These are phyloP conservation scores for Microbotryum silenes-acaulis DNA, from an alignment of 1,284 basidiomycete species.

Conservation along the genomic window DNA sequence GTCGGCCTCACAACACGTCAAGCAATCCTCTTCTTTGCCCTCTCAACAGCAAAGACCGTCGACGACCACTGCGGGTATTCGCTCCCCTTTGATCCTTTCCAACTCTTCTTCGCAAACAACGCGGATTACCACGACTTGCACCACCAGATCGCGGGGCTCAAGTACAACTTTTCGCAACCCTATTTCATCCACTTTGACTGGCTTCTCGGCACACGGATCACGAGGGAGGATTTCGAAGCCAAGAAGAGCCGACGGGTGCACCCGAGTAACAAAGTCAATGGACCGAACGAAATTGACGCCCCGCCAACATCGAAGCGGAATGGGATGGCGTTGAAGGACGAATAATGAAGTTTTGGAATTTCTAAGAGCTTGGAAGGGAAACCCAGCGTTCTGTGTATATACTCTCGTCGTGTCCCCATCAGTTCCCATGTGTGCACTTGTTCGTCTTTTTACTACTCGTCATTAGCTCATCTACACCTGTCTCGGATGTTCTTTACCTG, in stretches of 20 bases:
- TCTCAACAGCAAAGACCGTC: constrained; percentile 88
- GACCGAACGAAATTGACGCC: constrained; percentile 24
- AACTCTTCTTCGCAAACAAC: constrained; percentile 82
- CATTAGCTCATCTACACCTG: no score
- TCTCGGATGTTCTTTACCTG: no score
- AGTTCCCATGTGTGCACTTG: no score
- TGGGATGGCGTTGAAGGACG: constrained; percentile 18
- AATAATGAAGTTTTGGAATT: not conserved
- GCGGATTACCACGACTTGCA: constrained; percentile 98
- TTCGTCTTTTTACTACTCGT: no score
- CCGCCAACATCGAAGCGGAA: constrained; percentile 15
- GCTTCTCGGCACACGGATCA: constrained; percentile 65
- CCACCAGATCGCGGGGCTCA: constrained; percentile 79
- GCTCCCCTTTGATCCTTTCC: constrained; percentile 48
- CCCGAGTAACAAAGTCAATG: constrained; percentile 14
- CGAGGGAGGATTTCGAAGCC: constrained; percentile 37
- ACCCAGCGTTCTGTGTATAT: no score
- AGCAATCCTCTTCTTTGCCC: constrained; percentile 70
- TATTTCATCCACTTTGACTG: constrained; percentile 69
- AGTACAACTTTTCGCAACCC: constrained; percentile 77
- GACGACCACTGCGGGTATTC: constrained; percentile 95
- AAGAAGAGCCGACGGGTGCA: constrained; percentile 17
- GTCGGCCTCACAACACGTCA: constrained; percentile 65
- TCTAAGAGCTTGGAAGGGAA: no score
- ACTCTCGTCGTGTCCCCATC: no score